Evolutionary conservation across 352 stramenopile species (phyloP), one percentile per base, ranked within the genome.

Genomic region (Albugo candida): DNA sequence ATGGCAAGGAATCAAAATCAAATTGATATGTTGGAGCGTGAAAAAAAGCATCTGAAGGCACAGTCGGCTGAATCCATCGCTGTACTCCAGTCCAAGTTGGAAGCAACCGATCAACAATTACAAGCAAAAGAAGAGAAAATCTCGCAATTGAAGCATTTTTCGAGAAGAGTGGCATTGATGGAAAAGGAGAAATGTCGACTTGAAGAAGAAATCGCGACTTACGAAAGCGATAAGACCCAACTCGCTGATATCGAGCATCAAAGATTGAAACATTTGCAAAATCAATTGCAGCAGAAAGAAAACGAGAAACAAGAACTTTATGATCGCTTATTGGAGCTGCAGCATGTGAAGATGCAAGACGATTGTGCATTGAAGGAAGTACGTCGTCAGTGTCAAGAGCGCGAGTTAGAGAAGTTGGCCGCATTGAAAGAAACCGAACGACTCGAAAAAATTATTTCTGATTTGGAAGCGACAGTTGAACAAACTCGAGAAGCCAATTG

Each of bases 41-140:
- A 81, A 41, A 48, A 77, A 16, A 49, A 77, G n/a, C 55, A 41
- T 2, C 35, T 60, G 0, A 38, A 62, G 17, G 24, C 49, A 14
- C 57, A 65, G 5, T 57, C 56, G 16, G 37, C 51, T 2, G 60
- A 65, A 11, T 20, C 57, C 37, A 52, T 51, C 11, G 52, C 52
- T 2, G 48, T 47, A 8, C 45, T 79, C 19, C 75, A 67, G 10
- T 56, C 58, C 5, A 71, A 73, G 45, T 64, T 81, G 40, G 65
- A 81, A 43, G 69, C 76, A 11, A 39, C 81, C 36, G 78, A 78
- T 24, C 51, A 58, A 16, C 57, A 80, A 11, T 49, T 83, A 41
- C 21, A 65, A 19, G 56, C 62, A 13, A 73, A 76, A 24, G 71
- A 83, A 5, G 60, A 65, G 13, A 49, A 44, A 0, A 13, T 43